A percentile compares a stretch with the other conserved stretches of the same genome.
Conservation (phyloP, 148 eudicot species). For the Hydrangea macrophylla region DNA sequence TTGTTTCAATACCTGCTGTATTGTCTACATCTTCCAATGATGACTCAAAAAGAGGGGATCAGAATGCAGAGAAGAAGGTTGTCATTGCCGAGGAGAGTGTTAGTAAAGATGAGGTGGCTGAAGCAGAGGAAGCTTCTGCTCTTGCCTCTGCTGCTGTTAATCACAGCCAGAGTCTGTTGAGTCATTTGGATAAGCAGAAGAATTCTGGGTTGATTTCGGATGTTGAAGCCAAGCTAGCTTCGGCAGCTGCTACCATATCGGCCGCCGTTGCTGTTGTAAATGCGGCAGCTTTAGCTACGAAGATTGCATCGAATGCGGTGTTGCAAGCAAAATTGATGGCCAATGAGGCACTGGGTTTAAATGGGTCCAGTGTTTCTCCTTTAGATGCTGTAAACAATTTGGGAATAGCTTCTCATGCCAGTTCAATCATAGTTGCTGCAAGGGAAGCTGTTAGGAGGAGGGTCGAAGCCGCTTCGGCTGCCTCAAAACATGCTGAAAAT, state of each 20-base stretch:
- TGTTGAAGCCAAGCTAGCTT: conserved; percentile 63
- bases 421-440: conserved; percentile 69
- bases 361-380: conserved; percentile 16
- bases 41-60: conserved; percentile 24
- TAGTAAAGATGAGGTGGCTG: conserved; percentile 65
- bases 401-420: conserved; percentile 48
- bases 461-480: conserved; percentile 90
- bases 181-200: conserved; percentile 55
- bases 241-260: conserved; percentile 78
- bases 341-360: conserved; percentile 51
- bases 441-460: conserved; percentile 81
- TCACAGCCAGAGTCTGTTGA: conserved; percentile 67
- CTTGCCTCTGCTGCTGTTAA: conserved; percentile 60
- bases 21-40: conserved; percentile 31
- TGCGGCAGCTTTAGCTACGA: conserved; percentile 94
- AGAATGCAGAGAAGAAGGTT: conserved; percentile 29
- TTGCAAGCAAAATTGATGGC: conserved; percentile 82
- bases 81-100: conserved; percentile 35
- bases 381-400: conserved; percentile 22
- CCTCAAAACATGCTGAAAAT: conserved; percentile 89
- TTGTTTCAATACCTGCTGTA: conserved; percentile 32
- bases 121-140: conserved; percentile 74
- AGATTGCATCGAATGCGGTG: conserved; percentile 75
- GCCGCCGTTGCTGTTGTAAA: conserved; percentile 91
- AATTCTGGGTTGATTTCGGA: conserved; percentile 54